Evolutionary conservation across 179 eudicot species (phyloP), one percentile per base, ranked within the genome.

Genomic region (Nepenthes alata): DNA sequence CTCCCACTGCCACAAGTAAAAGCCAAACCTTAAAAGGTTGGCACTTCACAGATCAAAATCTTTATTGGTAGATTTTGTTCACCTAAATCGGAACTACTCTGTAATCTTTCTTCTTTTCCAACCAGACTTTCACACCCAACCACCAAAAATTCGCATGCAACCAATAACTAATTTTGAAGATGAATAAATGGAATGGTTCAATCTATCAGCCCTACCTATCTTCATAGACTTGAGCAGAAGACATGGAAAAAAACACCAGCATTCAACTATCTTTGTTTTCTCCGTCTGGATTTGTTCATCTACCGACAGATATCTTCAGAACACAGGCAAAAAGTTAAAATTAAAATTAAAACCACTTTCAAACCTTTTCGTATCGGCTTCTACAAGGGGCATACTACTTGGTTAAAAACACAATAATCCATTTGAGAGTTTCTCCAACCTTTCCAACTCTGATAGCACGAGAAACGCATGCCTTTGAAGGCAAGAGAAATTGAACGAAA

Each of bases 211-310:
- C 45, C 45, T 41, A 2, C 45, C 25, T 25, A 11, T 48, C 11
- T 12, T 6, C 15, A 7, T 37, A 54, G 38, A 38, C 25, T 53
- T 61, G 39, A 41, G 8, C 5, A 41, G 5, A 41, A 41, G 45
- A 41, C 45, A 41, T 41, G 51, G 59, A 52, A 64, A 25, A 12
- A 9, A 54, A 51, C 44, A 49, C 41, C 63, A 25, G n/a, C 35
- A 55, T 13, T 12, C 14, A 44, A 61, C 35, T 14, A 60, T 66
- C 72, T 5, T 73, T 64, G 80, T 64, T 61, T 37, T 25, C 15
- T 70, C 77, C 78, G 80, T 64, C 80, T 11, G 61, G 49, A 73
- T 72, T 79, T 53, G 83, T 64, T 79, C 73, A 78, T 61, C 80
- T 72, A 72, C 83, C 72, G 41, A 67, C 3, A 36, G 53, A 52